Evolutionary conservation across 1,284 basidiomycete species (phyloP).

Genomic region (Trichosporon faecale): DNA sequence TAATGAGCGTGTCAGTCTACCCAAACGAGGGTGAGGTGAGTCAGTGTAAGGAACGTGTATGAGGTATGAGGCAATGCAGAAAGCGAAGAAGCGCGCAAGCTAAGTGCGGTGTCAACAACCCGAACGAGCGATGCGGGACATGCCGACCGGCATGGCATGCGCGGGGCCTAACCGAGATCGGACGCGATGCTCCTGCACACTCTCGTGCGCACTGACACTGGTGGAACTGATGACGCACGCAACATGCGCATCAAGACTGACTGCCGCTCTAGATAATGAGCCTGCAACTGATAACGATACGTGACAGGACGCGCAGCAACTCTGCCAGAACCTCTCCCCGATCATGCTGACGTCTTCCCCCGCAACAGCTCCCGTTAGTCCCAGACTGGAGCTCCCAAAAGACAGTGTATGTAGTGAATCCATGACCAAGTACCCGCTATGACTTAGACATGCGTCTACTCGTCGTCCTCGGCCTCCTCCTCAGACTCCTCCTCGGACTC

Average conservation of each 20-base stretch:
- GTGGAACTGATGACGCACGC: background rate
- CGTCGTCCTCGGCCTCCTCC: constrained; percentile 63
- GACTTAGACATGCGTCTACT: constrained; percentile 44
- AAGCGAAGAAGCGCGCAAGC: background rate
- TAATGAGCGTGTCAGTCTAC: background rate
- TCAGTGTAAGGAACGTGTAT: background rate
- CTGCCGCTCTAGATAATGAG: background rate
- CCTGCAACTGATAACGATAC: background rate
- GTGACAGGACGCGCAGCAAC: background rate
- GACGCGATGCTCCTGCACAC: background rate
- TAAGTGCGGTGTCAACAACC: background rate
- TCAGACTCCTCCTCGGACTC: constrained; percentile 83
- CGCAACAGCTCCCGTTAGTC: background rate
- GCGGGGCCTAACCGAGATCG: background rate
- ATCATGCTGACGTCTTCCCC: background rate
- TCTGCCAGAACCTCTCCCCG: background rate
- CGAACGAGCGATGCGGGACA: background rate
- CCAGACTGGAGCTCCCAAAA: background rate
- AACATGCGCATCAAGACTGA: background rate
- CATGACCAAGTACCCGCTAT: constrained; percentile 27
- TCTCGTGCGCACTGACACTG: background rate
- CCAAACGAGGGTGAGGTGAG: background rate
- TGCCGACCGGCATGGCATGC: background rate
- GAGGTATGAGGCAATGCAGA: background rate
- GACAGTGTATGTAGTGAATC: constrained; percentile 27